Percentiles rank a stretch among this genome's conserved stretches.
Conservation (phyloP, 345 rosid genomes). For the Murraya paniculata region DNA sequence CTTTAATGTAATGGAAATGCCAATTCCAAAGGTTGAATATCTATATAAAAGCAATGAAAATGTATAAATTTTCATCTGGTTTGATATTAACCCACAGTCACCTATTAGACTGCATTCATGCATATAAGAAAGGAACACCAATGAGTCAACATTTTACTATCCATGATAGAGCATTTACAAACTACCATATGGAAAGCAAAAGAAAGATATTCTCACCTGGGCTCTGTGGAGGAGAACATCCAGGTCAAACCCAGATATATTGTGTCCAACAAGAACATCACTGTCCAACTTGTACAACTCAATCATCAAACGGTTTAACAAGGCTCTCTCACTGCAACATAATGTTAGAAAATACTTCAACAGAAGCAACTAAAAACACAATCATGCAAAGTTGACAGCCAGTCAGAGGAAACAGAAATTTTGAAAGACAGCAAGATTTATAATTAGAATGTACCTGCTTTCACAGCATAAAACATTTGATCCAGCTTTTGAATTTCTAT, state of each 20-base stretch:
- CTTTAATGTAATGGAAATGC: not conserved
- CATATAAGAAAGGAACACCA: constrained; percentile 14
- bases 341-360: constrained; percentile 15
- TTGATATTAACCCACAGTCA: not conserved
- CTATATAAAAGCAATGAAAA: constrained; percentile 3
- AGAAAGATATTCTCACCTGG: constrained; percentile 50
- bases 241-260: constrained; percentile 96
- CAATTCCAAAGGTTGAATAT: not conserved
- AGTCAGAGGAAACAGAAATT: constrained; percentile 12
- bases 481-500: constrained; percentile 77
- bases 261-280: constrained; percentile 96
- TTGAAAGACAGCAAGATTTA: constrained; percentile 7
- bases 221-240: constrained; percentile 93
- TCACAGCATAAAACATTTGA: constrained; percentile 69
- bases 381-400: not conserved
- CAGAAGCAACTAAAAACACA: not conserved
- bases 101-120: not conserved
- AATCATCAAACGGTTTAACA: constrained; percentile 82
- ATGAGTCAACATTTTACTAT: not conserved
- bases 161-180: no score
- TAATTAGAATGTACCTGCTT: constrained; percentile 57
- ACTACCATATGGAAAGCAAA: constrained; percentile 4
- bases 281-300: constrained; percentile 84
- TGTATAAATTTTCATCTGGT: not conserved
- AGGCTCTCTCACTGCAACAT: constrained; percentile 87